Base-by-base conservation (phyloP, 2,329 filamentous ascomycete genomes). In the Acrodontium crateriforme region DNA sequence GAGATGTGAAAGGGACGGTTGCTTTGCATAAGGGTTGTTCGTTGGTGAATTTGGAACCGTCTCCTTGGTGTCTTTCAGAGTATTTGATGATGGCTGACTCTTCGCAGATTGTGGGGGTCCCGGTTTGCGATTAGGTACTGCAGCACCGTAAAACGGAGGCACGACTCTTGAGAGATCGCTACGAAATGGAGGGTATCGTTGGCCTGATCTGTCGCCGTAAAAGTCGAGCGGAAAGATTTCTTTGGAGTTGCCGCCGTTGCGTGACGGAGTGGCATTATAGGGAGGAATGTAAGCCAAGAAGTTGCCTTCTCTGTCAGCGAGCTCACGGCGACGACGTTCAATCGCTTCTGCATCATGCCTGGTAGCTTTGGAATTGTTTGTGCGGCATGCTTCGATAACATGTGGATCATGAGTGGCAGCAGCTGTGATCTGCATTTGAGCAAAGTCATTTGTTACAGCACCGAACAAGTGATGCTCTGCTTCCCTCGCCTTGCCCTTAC, bases 151-250 rank as follows among this genome's bases (percentile, higher is more conserved):
- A 16, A 19, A 20, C 11, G 31, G 27, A 23, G 16, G 21, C 24
- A 26, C 15, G 25, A 18, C 22, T 27, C 7, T 28, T 25, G 9
- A n/a, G n/a, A n/a, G n/a, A n/a, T n/a, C n/a, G n/a, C n/a, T n/a
- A n/a, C n/a, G n/a, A n/a, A n/a, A n/a, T n/a, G n/a, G n/a, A n/a
- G 40, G 40, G 24, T 42, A 42, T 11, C 37, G 37, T 16, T 40
- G 30, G 6, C 31, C 32, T 8, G 40, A 40, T 12, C 25, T 14
- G 21, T 36, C 30, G 14, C 35, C 32, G 21, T 43, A 44, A 19
- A 41, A 38, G 20, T 33, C 38, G 7, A 41, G 31, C n/a, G 40
- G 40, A 24, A 30, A 33, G 5, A 26, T 16, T 20, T 41, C 36
- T 19, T 41, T 43, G 17, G 24, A 20, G 13, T 14, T 25, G 14